phyloP scores from a whole-genome alignment of 2,329 filamentous ascomycete species.

The Pleoardoris graminearum region DNA sequence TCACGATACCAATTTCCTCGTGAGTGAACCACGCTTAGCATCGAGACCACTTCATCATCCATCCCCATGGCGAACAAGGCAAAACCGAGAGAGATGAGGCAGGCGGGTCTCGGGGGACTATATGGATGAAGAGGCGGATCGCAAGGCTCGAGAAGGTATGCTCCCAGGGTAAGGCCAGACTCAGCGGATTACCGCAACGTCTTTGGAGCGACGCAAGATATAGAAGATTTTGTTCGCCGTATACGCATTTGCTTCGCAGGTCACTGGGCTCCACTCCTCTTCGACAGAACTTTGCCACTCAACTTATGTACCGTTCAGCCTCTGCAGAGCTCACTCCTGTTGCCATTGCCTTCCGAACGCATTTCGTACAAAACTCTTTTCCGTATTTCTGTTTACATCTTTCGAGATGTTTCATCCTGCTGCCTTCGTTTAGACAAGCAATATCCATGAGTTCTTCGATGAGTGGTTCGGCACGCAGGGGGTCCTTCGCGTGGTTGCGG shows the following conservation, averaged over 20 bases:
- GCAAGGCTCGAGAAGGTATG: not conserved
- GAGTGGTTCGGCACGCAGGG: not conserved
- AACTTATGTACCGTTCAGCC: not conserved
- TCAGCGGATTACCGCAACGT: not conserved
- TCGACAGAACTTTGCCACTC: not conserved
- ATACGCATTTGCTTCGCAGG: not conserved
- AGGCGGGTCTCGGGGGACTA: not conserved
- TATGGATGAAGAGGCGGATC: not conserved
- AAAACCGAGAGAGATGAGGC: not conserved
- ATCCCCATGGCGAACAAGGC: not conserved
- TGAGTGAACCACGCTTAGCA: not conserved
- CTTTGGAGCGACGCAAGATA: not conserved
- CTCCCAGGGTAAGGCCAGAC: not conserved
- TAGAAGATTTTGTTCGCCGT: not conserved
- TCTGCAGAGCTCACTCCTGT: not conserved
- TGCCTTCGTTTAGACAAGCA: not conserved
- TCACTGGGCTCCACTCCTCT: not conserved
- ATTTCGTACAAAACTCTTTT: not conserved
- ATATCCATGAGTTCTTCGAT: constrained; percentile 5
- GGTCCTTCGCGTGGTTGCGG: not conserved
- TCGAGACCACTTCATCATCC: not conserved
- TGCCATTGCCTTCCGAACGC: not conserved
- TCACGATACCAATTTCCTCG: not conserved
- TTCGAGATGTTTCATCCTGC: not conserved
- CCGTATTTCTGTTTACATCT: not conserved